phyloP scores from a whole-genome alignment of 225 moss, liverwort and hornwort genomes.

The Neckera pumila region DNA sequence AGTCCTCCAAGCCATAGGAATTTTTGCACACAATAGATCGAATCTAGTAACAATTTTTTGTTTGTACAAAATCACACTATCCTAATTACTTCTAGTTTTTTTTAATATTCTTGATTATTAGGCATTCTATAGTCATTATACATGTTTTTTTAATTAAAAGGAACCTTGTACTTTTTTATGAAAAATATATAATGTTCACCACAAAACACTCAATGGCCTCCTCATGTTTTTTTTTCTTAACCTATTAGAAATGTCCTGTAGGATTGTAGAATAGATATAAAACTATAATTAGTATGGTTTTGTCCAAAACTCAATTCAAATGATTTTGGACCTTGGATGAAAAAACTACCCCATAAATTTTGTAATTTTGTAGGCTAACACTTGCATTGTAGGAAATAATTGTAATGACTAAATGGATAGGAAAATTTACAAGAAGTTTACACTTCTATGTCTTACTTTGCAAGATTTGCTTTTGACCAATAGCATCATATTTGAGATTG shows the following conservation, averaged over 20 bases:
- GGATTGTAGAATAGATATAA: not conserved
- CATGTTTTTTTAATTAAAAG: too few species aligned
- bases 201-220: not conserved
- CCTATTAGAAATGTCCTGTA: fast-evolving
- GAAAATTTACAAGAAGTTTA: not conserved
- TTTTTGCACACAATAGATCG: not conserved
- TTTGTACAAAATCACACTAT: not conserved
- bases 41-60: too few species aligned
- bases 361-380: not conserved
- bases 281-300: not conserved
- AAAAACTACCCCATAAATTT: not conserved
- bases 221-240: fast-evolving
- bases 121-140: not conserved
- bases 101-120: fast-evolving
- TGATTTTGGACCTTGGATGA: not conserved
- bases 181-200: not conserved
- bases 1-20: not conserved
- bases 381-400: not conserved
- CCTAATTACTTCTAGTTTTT: not conserved
- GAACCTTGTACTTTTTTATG: too few species aligned
- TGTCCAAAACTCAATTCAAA: not conserved
- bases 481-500: not conserved
- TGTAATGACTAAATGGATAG: not conserved
- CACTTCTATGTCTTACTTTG: not conserved
- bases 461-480: not conserved